Evolutionary conservation across 2,329 filamentous ascomycete genomes (phyloP).

Genomic region (Exserohilum rostratum): DNA sequence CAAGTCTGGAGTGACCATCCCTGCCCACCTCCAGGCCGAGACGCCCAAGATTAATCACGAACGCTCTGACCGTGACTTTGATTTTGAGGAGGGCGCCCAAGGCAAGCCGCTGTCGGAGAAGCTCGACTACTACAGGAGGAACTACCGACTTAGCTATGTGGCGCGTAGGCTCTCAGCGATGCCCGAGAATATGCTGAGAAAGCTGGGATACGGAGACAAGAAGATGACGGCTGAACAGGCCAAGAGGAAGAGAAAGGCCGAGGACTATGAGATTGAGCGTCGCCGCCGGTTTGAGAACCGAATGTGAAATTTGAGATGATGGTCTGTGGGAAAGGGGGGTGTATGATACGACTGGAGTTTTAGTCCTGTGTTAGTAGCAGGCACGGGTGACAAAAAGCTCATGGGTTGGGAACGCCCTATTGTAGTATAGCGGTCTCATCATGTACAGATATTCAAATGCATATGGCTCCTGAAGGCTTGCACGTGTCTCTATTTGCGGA

Average conservation of each 20-base stretch:
- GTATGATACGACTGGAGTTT: conserved; percentile 28
- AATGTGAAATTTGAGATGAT: conserved; percentile 17
- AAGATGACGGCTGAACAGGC: conserved; percentile 25
- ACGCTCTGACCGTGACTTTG: conserved; percentile 27
- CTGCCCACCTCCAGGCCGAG: conserved; percentile 30
- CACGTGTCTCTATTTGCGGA: too few species aligned
- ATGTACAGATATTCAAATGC: conserved; percentile 25
- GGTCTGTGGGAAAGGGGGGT: conserved; percentile 12
- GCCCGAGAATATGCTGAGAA: conserved; percentile 20
- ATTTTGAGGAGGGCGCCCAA: conserved; percentile 30
- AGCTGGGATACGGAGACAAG: conserved; percentile 23
- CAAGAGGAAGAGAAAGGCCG: conserved; percentile 37
- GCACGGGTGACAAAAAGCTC: not conserved
- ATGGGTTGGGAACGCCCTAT: not conserved
- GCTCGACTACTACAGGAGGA: conserved; percentile 35
- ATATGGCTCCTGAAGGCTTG: conserved; percentile 14
- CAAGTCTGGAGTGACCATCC: conserved; percentile 30
- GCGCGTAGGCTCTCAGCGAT: conserved; percentile 25
- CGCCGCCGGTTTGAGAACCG: conserved; percentile 39
- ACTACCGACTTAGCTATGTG: conserved; percentile 31
- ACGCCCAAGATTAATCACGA: conserved; percentile 20
- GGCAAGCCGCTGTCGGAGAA: conserved; percentile 25
- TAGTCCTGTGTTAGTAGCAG: conserved; percentile 20
- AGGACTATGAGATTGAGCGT: conserved; percentile 36
- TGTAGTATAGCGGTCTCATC: conserved; percentile 6